These are phyloP conservation scores for Hymenoscyphus infarciens DNA, from an alignment of 2,329 filamentous ascomycete genomes.

Conservation along the genomic window DNA sequence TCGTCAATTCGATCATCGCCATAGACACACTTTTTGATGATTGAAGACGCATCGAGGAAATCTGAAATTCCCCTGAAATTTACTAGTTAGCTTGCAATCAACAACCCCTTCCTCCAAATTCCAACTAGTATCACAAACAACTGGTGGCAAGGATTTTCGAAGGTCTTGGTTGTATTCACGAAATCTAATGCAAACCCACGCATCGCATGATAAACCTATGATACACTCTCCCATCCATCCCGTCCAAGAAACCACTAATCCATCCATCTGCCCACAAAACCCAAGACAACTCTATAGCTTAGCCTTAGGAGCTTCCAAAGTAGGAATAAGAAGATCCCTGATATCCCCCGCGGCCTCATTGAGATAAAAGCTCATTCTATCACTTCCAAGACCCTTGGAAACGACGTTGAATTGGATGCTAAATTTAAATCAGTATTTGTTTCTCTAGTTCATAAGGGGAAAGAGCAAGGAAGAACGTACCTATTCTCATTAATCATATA, in stretches of 20 bases:
- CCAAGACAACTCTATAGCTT: slow-evolving; percentile 62
- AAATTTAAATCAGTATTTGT: slow-evolving; percentile 7
- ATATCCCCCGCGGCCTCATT: slow-evolving; percentile 91
- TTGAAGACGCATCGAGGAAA: too few relatives aligned
- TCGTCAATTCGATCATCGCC: too few relatives aligned
- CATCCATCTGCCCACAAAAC: neutral
- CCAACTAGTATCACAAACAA: too few relatives aligned
- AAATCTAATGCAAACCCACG: slow-evolving; percentile 1
- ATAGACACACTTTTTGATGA: too few relatives aligned
- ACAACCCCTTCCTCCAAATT: too few relatives aligned
- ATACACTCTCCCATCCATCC: neutral
- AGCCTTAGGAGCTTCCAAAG: slow-evolving; percentile 74
- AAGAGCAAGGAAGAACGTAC: slow-evolving; percentile 42
- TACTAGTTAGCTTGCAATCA: too few relatives aligned
- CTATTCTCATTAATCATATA: slow-evolving; percentile 99
- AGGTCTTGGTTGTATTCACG: slow-evolving; percentile 2
- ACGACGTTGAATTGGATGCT: slow-evolving; percentile 98
- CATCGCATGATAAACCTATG: slow-evolving; percentile 1
- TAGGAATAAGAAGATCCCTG: slow-evolving; percentile 78
- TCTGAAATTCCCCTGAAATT: too few relatives aligned
- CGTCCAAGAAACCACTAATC: neutral
- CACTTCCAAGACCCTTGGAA: slow-evolving; percentile 84
- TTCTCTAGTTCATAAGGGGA: neutral
- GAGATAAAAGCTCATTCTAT: slow-evolving; percentile 93
- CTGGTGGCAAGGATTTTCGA: too few relatives aligned